Evolutionary conservation across 108 stramenopile species (phyloP).

Genomic region (Bacterosira constricta): DNA sequence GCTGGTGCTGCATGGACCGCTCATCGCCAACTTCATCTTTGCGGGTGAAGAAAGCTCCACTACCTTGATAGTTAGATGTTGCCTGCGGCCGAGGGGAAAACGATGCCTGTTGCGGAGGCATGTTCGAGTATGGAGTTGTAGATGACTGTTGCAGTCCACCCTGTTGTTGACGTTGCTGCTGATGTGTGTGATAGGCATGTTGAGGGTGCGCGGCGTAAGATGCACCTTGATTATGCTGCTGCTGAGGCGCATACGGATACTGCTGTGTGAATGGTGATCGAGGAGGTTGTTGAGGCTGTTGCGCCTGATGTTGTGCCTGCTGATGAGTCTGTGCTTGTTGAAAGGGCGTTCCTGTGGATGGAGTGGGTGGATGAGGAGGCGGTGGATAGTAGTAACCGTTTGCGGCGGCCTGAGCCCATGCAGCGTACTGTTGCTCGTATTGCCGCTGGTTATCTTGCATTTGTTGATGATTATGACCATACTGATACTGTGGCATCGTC

Average conservation of each 20-base stretch:
- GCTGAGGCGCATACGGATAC: slow-evolving; percentile 19
- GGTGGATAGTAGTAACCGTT: slow-evolving; percentile 49
- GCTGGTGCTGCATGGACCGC: slow-evolving; percentile 2
- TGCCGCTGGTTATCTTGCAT: slow-evolving; percentile 33
- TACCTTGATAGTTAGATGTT: background rate
- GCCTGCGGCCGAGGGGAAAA: background rate
- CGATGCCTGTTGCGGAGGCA: background rate
- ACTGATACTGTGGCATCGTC: slow-evolving; percentile 21
- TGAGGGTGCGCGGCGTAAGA: background rate
- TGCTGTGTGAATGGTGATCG: slow-evolving; percentile 17
- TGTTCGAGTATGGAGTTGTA: slow-evolving; percentile 6
- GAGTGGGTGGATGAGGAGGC: slow-evolving; percentile 17
- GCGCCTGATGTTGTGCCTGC: slow-evolving; percentile 14
- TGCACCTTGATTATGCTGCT: slow-evolving; percentile 20
- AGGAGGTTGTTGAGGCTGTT: background rate
- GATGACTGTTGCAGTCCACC: background rate
- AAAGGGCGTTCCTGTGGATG: background rate
- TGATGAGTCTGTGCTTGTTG: background rate
- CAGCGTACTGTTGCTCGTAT: slow-evolving; percentile 44
- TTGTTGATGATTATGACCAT: slow-evolving; percentile 39
- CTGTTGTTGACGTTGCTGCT: background rate
- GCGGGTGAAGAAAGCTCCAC: slow-evolving; percentile 14
- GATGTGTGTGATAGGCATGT: background rate
- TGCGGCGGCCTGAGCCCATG: slow-evolving; percentile 43
- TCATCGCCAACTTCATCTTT: slow-evolving; percentile 5